phyloP scores from a whole-genome alignment of 179 eudicot genomes.

The Dionaea muscipula region DNA sequence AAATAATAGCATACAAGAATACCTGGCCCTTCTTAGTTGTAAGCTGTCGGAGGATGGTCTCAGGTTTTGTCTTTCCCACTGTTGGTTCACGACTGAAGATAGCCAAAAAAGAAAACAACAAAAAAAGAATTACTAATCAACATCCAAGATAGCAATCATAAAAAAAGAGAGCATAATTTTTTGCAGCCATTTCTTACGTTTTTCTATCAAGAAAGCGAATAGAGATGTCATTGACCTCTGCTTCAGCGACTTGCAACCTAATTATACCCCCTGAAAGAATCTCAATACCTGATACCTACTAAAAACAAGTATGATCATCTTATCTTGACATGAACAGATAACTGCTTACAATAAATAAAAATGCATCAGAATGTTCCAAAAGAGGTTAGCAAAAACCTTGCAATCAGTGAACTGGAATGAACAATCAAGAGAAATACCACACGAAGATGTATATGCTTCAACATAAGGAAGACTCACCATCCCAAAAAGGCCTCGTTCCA shows the following conservation, averaged over 20 bases:
- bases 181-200: slow-evolving; percentile 45
- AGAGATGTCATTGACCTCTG: slow-evolving; percentile 85
- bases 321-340: neutral
- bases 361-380: too few relatives aligned
- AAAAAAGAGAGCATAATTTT: neutral
- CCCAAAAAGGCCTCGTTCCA: slow-evolving; percentile 99
- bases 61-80: slow-evolving; percentile 91
- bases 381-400: too few relatives aligned
- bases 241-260: slow-evolving; percentile 85
- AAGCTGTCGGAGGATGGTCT: slow-evolving; percentile 89
- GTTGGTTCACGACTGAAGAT: slow-evolving; percentile 82
- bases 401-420: neutral
- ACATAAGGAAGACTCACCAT: slow-evolving; percentile 42
- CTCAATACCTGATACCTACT: slow-evolving; percentile 85
- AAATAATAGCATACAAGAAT: slow-evolving; percentile 7
- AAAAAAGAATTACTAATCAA: slow-evolving; percentile 2
- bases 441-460: neutral
- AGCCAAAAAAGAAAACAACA: slow-evolving; percentile 3
- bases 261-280: slow-evolving; percentile 93
- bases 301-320: slow-evolving; percentile 7
- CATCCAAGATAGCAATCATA: neutral
- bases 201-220: slow-evolving; percentile 80
- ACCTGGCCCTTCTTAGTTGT: slow-evolving; percentile 99
- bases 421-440: neutral
- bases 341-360: neutral